phyloP scores from a whole-genome alignment of 768 basidiomycete genomes.

The Daedaleopsis nitida region DNA sequence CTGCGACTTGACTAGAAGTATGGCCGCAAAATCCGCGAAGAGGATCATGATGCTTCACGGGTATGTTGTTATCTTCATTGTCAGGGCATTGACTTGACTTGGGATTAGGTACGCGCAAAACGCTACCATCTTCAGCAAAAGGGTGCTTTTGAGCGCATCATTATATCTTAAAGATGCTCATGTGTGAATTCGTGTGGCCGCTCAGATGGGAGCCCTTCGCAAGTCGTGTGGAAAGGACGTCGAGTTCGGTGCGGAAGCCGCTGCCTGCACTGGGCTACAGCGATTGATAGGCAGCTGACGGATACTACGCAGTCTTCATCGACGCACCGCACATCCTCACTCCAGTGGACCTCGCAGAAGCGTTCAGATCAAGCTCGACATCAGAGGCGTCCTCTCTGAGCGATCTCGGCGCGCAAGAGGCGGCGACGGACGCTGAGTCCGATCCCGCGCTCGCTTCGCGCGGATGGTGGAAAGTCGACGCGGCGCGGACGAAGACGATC shows the following conservation, averaged over 20 bases:
- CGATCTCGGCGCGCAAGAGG: slow-evolving; percentile 44
- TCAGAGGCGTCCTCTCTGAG: slow-evolving; percentile 31
- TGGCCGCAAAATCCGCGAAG: slow-evolving; percentile 9
- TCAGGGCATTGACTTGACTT: no score
- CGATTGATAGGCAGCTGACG: no score
- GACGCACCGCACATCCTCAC: slow-evolving; percentile 70
- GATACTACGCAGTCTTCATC: slow-evolving; percentile 57
- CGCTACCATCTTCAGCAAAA: no score
- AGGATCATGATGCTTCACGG: slow-evolving; percentile 50
- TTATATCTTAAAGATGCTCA: no score
- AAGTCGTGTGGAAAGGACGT: no score
- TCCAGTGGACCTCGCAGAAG: slow-evolving; percentile 57
- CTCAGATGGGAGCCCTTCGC: no score
- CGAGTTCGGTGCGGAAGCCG: no score
- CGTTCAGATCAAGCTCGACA: slow-evolving; percentile 23
- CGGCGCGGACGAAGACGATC: slow-evolving; percentile 48
- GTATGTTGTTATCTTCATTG: slow-evolving; percentile 17
- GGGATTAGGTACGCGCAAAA: no score
- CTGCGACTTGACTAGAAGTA: not conserved
- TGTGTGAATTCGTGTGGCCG: no score
- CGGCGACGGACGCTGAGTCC: slow-evolving; percentile 25
- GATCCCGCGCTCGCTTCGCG: slow-evolving; percentile 61
- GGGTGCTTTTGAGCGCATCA: no score
- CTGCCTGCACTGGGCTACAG: no score
- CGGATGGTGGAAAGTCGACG: slow-evolving; percentile 71